These are phyloP conservation scores for Ajuga reptans DNA, from an alignment of 305 asterid species.

Conservation along the genomic window DNA sequence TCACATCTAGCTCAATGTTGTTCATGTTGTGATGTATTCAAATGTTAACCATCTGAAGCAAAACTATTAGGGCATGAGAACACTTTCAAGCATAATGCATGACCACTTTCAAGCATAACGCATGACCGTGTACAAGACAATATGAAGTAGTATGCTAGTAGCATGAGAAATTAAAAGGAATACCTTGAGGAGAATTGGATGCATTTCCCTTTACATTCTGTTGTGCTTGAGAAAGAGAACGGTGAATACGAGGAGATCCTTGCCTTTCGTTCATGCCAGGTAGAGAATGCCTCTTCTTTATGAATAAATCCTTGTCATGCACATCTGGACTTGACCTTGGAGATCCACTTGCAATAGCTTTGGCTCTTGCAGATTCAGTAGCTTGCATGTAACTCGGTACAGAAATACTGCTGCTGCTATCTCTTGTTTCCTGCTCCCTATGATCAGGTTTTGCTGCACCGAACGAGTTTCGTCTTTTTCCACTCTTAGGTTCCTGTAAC, in stretches of 20 bases:
- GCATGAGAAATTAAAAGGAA: conserved; percentile 11
- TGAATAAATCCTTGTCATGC: conserved; percentile 54
- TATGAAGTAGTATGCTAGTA: background rate
- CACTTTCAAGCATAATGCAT: background rate
- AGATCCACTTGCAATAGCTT: conserved; percentile 63
- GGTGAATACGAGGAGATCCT: conserved; percentile 76
- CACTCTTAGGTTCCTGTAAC: conserved; percentile 47
- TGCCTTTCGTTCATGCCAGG: conserved; percentile 71
- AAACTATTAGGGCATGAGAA: background rate
- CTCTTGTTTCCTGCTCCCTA: conserved; percentile 80
- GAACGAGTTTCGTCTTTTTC: conserved; percentile 63
- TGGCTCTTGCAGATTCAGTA: conserved; percentile 92
- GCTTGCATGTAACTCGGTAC: conserved; percentile 99
- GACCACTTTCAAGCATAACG: background rate
- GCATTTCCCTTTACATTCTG: conserved; percentile 61
- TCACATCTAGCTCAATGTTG: conserved; percentile 5
- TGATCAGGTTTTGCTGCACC: conserved; percentile 57
- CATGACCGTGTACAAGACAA: background rate
- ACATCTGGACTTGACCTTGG: conserved; percentile 95
- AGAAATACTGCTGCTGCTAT: conserved; percentile 59
- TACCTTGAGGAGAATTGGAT: conserved; percentile 81
- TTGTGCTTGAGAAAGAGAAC: conserved; percentile 65
- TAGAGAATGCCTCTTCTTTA: conserved; percentile 73
- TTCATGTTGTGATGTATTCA: background rate
- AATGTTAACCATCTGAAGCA: background rate